Conservation (phyloP, 257 asterid genomes). For the Paulownia fortunei region DNA sequence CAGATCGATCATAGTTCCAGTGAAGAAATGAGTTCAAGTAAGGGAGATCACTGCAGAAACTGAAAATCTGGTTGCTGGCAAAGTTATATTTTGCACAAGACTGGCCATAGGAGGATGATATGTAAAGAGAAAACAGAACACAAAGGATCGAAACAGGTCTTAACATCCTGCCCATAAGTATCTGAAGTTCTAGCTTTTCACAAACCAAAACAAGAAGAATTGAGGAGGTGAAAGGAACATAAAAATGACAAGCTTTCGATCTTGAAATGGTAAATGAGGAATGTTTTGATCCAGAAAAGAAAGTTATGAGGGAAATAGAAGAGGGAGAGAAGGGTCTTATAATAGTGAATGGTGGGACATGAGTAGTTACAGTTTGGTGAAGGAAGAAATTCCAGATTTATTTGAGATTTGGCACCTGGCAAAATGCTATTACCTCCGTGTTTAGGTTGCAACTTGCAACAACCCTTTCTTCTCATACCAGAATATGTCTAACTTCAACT, state of each 20-base stretch:
- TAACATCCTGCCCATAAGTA: constrained; percentile 23
- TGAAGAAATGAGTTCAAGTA: constrained; percentile 77
- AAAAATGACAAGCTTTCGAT: background rate
- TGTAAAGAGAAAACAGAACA: constrained; percentile 40
- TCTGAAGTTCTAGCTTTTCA: background rate
- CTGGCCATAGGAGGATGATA: constrained; percentile 53
- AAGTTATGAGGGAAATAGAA: constrained; percentile 16
- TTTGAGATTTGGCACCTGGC: constrained; percentile 38
- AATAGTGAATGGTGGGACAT: constrained; percentile 53
- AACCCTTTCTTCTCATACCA: constrained; percentile 41
- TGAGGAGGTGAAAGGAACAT: background rate
- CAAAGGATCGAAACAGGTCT: constrained; percentile 29
- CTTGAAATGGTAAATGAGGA: constrained; percentile 21
- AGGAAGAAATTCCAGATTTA: constrained; percentile 32
- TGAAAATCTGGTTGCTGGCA: constrained; percentile 59
- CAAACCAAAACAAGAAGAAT: too few species aligned
- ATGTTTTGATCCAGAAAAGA: too few species aligned
- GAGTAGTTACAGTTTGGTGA: constrained; percentile 74
- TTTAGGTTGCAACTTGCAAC: constrained; percentile 43
- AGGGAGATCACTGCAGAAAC: constrained; percentile 74
- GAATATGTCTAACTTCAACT: constrained; percentile 62
- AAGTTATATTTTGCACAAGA: constrained; percentile 67
- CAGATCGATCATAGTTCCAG: constrained; percentile 64
- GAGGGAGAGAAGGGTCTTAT: constrained; percentile 26
- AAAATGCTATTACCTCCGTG: constrained; percentile 8